Evolutionary conservation across 1,139 yeast species (phyloP), one percentile per base, ranked within the genome.

Genomic region (Saccharomyces hybrid): DNA sequence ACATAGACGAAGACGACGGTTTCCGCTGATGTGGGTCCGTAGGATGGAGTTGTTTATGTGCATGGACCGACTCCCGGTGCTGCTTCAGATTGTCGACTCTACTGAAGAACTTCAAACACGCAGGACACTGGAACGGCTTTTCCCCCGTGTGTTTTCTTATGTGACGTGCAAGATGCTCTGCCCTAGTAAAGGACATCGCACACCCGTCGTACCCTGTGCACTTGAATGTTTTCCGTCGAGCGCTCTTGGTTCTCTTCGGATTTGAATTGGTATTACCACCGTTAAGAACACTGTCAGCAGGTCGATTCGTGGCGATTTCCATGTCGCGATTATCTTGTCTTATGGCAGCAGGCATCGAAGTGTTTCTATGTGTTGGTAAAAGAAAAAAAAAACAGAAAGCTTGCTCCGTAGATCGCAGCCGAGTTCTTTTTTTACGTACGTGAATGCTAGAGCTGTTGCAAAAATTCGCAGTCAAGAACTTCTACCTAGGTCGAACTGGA

Each of bases 171-270:
- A 91, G 77, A 70, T 91, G 97, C 69, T 91, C 97, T 25, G 90
- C 83, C 57, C 96, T 74, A 2, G 96, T 88, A 68, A 90, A 90
- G 11, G 91, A 81, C 96, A 90, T 91, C 56, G 75, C 77, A 70
- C 98, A 90, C 59, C 87, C 91, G n/a, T 91, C 91, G 68, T 81
- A 90, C 4, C 96, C 97, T 0, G 87, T 77, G 70, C 97, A 90
- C 66, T 84, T 91, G 71, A 90, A 90, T 25, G 87, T 80, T 57
- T 88, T 71, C 11, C 85, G 86, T 60, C 44, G 44, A 38, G 44
- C 44, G 11, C 44, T 38, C 11, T 38, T 38, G 44, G 44, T 9
- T 13, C 44, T 16, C 26, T 38, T 38, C 44, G 20, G 20, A 20
- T 20, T 20, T 20, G 20, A 20, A 20, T 20, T 20, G 16, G 38